Base-by-base conservation (phyloP, 169 alveolate species). In the Plasmodium malariae region DNA sequence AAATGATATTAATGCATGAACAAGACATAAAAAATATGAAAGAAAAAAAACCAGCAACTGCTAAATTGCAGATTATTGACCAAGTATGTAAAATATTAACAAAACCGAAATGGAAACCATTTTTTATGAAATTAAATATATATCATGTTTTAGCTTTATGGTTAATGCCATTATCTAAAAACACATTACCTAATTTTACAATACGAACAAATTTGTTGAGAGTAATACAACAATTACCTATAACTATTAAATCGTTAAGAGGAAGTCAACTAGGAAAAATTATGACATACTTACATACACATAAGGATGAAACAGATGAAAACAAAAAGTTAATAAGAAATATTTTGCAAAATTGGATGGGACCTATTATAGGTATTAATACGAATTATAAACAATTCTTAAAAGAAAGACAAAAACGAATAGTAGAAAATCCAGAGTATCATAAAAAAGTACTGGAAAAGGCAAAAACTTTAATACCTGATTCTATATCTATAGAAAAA, bases 311-410 rank as follows among this genome's bases (percentile, higher is more conserved):
- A 74, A 89, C 95, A 12, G 95, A 90, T 24, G 93, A 94, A 40
- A 95, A 95, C 73, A 92, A 95, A 60, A 93, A 93, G 49, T 63
- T 95, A 12, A 95, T 95, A 14, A 92, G 96, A 49, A 74, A 88
- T 60, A 91, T 95, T 48, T 89, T 95, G 36, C 97, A 95, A 88
- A 94, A 95, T 55, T 95, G 97, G 97, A 92, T 94, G 48, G 89
- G 97, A 40, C 94, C 96, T 14, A 95, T 95, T 88, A 88, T 94
- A 30, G 95, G 96, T 2, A 88, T 94, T 40, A 94, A 94, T 28
- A 32, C 96, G 9, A 92, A 74, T 85, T 94, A 94, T 68, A 83
- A 83, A 34, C 91, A 83, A 45, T 83, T 55, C 54, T 67, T 69
- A 83, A 83, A 83, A 68, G 85, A 83, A 83, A 65, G 91, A 28